phyloP scores from a whole-genome alignment of 352 stramenopile species.

The Globisporangium canariense region DNA sequence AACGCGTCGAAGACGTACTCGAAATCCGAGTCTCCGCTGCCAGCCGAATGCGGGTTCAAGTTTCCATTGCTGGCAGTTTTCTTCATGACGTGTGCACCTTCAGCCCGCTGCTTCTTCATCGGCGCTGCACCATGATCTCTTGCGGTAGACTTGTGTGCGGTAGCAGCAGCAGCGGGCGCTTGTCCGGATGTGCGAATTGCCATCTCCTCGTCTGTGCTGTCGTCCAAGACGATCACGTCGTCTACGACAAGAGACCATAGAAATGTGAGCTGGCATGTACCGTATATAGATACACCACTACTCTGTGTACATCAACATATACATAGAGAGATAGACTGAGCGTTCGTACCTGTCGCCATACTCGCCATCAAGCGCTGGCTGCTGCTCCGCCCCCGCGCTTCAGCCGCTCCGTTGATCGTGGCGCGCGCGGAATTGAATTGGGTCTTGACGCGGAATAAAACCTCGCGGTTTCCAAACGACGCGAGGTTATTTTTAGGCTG shows the following conservation, averaged over 20 bases:
- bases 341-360: slow-evolving; percentile 5
- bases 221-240: slow-evolving; percentile 48
- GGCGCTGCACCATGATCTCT: not conserved
- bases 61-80: not conserved
- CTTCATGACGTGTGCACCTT: not conserved
- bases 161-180: not conserved
- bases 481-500: slow-evolving; percentile 6
- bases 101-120: slow-evolving; percentile 14
- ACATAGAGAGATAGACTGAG: not conserved
- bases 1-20: slow-evolving; percentile 7
- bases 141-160: not conserved
- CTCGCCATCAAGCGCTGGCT: too few species aligned
- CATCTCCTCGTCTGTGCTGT: slow-evolving; percentile 42
- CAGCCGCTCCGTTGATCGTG: slow-evolving; percentile 6
- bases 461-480: slow-evolving; percentile 1
- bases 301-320: not conserved
- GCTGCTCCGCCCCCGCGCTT: not conserved
- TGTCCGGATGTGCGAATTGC: not conserved
- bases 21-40: slow-evolving; percentile 6
- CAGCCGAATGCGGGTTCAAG: not conserved
- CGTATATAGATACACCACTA: not conserved
- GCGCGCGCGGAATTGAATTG: slow-evolving; percentile 1
- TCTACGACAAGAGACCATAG: not conserved
- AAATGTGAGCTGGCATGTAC: not conserved
- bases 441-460: not conserved